Evolutionary conservation across 257 asterid genomes (phyloP).

Genomic region (Cynanchum wilfordii): DNA sequence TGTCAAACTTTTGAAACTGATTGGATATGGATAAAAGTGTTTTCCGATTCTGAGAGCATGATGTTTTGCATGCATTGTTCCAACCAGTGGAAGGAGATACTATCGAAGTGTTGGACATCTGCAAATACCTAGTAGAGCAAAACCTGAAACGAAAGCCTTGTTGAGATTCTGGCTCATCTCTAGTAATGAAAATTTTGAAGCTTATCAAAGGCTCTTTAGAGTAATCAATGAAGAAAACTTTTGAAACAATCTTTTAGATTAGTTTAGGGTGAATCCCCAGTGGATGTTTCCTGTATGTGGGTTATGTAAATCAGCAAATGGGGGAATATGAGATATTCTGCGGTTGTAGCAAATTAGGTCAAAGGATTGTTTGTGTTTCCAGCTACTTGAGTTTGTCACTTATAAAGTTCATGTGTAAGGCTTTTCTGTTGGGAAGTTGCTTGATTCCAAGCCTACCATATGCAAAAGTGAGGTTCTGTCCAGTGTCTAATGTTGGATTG

Average conservation of each 20-base stretch:
- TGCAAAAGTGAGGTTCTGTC: background rate
- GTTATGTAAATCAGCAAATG: background rate
- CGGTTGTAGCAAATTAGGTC: background rate
- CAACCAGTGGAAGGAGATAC: background rate
- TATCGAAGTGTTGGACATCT: background rate
- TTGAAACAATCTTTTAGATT: background rate
- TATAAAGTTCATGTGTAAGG: background rate
- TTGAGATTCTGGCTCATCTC: background rate
- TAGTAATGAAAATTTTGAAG: background rate
- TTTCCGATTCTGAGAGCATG: background rate
- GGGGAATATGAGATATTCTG: too few species aligned
- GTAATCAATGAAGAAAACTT: background rate
- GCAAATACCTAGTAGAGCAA: background rate
- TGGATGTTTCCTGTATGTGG: background rate
- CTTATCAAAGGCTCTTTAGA: background rate
- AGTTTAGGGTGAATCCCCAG: background rate
- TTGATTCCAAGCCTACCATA: background rate
- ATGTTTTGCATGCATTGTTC: background rate
- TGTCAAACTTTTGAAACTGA: too few species aligned
- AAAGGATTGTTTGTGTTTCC: background rate
- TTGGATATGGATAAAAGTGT: background rate
- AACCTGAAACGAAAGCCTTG: background rate
- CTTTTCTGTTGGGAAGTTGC: background rate
- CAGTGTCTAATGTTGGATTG: background rate
- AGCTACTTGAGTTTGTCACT: background rate